phyloP scores from a whole-genome alignment of 352 stramenopile species.

The Globisporangium echinulatum region DNA sequence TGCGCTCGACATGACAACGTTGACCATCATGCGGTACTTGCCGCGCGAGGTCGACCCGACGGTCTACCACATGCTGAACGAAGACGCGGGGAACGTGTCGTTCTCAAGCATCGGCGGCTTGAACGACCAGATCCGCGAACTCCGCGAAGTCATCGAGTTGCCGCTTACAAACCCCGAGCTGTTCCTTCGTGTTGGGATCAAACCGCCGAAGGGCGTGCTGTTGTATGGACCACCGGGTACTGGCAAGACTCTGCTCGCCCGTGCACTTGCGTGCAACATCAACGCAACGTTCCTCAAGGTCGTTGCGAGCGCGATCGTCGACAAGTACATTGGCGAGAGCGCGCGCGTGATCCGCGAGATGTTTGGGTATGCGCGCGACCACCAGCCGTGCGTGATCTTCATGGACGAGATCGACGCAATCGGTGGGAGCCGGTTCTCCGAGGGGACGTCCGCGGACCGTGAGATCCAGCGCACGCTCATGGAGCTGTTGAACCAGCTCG shows the following conservation, averaged over 20 bases:
- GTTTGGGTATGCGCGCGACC: slow-evolving; percentile 96
- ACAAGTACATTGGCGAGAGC: slow-evolving; percentile 99
- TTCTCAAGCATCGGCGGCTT: slow-evolving; percentile 98
- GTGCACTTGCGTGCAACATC: slow-evolving; percentile 98
- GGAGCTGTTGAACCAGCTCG: slow-evolving; percentile 99
- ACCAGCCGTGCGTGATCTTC: slow-evolving; percentile 99
- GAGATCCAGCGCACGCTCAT: slow-evolving; percentile 99
- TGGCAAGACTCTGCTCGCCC: slow-evolving; percentile 98
- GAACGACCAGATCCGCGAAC: slow-evolving; percentile 98
- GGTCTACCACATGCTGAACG: slow-evolving; percentile 99
- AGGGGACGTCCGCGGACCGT: slow-evolving; percentile 94
- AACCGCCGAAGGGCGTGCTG: slow-evolving; percentile 96
- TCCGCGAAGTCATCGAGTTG: slow-evolving; percentile 96
- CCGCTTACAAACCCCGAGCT: slow-evolving; percentile 99
- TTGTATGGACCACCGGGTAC: slow-evolving; percentile 98
- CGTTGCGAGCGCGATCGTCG: slow-evolving; percentile 98
- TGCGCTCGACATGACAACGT: slow-evolving; percentile 99
- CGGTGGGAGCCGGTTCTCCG: slow-evolving; percentile 95
- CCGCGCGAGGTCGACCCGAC: slow-evolving; percentile 98
- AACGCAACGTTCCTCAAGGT: slow-evolving; percentile 99
- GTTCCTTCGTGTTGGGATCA: slow-evolving; percentile 98
- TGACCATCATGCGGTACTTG: slow-evolving; percentile 99
- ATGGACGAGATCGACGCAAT: slow-evolving; percentile 99
- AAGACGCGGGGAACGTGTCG: slow-evolving; percentile 95
- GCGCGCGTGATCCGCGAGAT: slow-evolving; percentile 99